Evolutionary conservation across 805 yeast genomes (phyloP), one percentile per base, ranked within the genome.

Genomic region (Cyberlindnera subsufficiens): DNA sequence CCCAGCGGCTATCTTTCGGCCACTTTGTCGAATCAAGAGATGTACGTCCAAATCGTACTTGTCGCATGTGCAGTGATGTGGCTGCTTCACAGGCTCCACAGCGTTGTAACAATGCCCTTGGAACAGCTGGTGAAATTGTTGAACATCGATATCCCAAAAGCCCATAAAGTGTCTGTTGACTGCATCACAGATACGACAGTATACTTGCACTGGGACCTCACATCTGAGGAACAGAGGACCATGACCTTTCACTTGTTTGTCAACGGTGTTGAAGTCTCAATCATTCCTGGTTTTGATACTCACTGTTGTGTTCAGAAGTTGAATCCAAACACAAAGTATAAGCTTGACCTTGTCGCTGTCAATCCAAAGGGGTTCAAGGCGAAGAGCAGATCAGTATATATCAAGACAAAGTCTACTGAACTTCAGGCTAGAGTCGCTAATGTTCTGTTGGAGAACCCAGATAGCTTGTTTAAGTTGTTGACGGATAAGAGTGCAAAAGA

Each of bases 141-240:
- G 33, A 68, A 71, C 48, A 68, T 78, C 17, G 73, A 72, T 25
- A 73, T 80, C 30, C 86, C 86, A 4, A 72, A 68, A 42, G 65
- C 75, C 7, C 82, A 83, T 3, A 59, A 63, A 37, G 64, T 79
- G 14, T 77, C 81, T 39, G 68, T 80, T 6, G 84, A 78, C 52
- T 69, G 71, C 49, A 71, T 80, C 38, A 68, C 74, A 6, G 59
- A 64, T 30, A 53, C 61, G 8, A 61, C 74, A 22, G 72, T 77
- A 32, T 69, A 68, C 20, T 44, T 80, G 29, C 85, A 77, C 52
- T 80, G 86, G 83, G 80, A 75, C 51, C 17, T 43, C 44, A 35
- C 43, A 9, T 50, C 45, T 4, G 44, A 45, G 10, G 53, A 45
- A 7, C 65, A 68, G n/a, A 58, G 62, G 32, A 66, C 61, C 39